Evolutionary conservation across 441 rosid species (phyloP), one percentile per base, ranked within the genome.

Genomic region (Gossypium lobatum): DNA sequence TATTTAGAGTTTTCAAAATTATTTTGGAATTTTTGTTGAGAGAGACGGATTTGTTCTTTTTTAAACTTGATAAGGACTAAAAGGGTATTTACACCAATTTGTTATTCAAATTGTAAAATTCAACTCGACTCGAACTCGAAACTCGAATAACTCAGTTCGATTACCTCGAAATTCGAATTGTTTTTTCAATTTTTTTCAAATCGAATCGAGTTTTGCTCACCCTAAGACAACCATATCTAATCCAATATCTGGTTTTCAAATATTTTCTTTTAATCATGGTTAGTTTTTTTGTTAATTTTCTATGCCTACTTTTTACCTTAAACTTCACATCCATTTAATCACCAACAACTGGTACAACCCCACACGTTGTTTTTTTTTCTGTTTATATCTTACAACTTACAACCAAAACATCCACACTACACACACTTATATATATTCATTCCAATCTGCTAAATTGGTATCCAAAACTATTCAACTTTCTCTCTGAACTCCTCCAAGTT

Each of bases 401-500:
- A 28, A 63, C 14, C 6, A 9, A 42, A 9, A 46, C 14, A 46
- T 46, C 14, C 52, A 46, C 3, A 45, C 5, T 45, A 46, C 10
- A 10, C 37, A 31, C 6, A 31, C 37, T 82, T 34, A 14, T 18
- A n/a, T 21, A 21, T 21, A 58, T 23, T 48, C 76, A 72, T 71
- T 71, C 21, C 78, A 71, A 52, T 72, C 25, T 7, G 59, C 77
- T 42, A 45, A 71, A 64, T 52, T 69, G 75, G 23, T 45, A 48
- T 8, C 64, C 72, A 48, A 18, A 10, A 11, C 10, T 39, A 18
- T 16, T 55, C 45, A 72, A 60, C 65, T 80, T 81, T 72, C 79
- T 82, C 78, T 82, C 85, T 79, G 77, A 79, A 73, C 79, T 85
- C 81, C 83, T 77, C 79, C 62, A 46, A 67, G 46, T 77, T 80